Evolutionary conservation across 164 flowering plant species (phyloP).

Genomic region (Vitis vinifera): ASM3070453v1 NC_081816.1:4649501-4650000

Average conservation of each 20-base stretch:
- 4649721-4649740: slow-evolving; percentile 38
- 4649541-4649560: not conserved
- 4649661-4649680: no score
- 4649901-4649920: not conserved
- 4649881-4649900: no score
- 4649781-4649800: slow-evolving; percentile 34
- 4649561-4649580: no score
- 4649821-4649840: slow-evolving; percentile 26
- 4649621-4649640: no score
- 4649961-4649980: slow-evolving; percentile 10
- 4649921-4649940: slow-evolving; percentile 39
- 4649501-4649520: no score
- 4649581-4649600: not conserved
- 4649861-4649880: not conserved
- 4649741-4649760: slow-evolving; percentile 30
- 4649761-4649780: slow-evolving; percentile 34
- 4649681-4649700: no score
- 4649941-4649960: slow-evolving; percentile 36
- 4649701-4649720: not conserved
- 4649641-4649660: no score
- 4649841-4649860: not conserved
- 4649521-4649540: not conserved
- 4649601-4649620: no score
- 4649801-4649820: slow-evolving; percentile 33
- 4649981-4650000: slow-evolving; percentile 37